Conservation (phyloP, 768 basidiomycete species). For the Hericium coralloides region DNA sequence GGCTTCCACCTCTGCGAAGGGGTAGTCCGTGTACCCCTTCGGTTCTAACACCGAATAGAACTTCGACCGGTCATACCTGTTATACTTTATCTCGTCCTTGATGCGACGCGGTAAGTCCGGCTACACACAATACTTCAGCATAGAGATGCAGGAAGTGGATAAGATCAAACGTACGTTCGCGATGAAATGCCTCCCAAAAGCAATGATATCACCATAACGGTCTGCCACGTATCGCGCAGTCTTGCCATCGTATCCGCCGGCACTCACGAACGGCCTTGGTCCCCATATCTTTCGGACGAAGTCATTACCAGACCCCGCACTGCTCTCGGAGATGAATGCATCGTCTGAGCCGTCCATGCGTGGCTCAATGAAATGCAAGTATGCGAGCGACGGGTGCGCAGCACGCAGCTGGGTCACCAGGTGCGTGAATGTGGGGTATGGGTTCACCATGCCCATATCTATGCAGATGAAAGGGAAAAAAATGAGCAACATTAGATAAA, state of each 20-base stretch:
- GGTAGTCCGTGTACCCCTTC: background rate
- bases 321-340: background rate
- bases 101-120: background rate
- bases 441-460: conserved; percentile 44
- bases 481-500: too few relatives aligned
- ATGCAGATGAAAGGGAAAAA: background rate
- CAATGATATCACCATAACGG: conserved; percentile 17
- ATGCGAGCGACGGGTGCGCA: conserved; percentile 32
- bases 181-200: conserved; percentile 20
- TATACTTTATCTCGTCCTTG: background rate
- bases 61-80: background rate
- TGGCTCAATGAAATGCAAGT: conserved; percentile 30
- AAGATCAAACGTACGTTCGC: conserved; percentile 18
- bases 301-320: conserved; percentile 10
- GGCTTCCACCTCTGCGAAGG: background rate
- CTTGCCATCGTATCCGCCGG: conserved; percentile 17
- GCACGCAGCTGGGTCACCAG: conserved; percentile 32
- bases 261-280: conserved; percentile 15
- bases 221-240: conserved; percentile 15
- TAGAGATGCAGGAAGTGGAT: too few relatives aligned
- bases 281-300: conserved; percentile 17
- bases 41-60: background rate
- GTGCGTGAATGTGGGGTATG: conserved; percentile 45
- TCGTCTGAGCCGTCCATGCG: conserved; percentile 7
- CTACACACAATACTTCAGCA: background rate